Conservation (phyloP, 345 rosid species). For the Camelina neglecta region DNA sequence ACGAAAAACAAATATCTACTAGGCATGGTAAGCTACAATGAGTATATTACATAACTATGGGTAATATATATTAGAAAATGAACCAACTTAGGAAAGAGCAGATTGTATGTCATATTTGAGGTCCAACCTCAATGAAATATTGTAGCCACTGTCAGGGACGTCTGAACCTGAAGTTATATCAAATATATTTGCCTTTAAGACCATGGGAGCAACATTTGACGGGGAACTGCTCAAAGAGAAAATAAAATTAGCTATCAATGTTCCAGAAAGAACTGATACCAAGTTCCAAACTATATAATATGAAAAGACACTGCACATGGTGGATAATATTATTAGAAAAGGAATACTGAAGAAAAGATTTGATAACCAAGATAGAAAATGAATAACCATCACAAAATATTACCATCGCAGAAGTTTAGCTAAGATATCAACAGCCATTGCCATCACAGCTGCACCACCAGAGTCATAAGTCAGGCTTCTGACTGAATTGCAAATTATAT, state of each 20-base stretch:
- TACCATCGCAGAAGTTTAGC: slow-evolving; percentile 83
- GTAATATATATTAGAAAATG: slow-evolving; percentile 24
- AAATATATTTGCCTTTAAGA: slow-evolving; percentile 66
- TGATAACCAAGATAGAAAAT: slow-evolving; percentile 20
- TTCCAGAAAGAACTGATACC: slow-evolving; percentile 23
- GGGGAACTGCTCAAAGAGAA: slow-evolving; percentile 64
- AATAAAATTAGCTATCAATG: slow-evolving; percentile 13
- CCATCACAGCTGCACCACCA: slow-evolving; percentile 64
- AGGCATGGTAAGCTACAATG: slow-evolving; percentile 12
- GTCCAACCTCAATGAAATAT: slow-evolving; percentile 65
- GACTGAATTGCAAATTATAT: slow-evolving; percentile 67
- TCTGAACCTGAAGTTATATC: slow-evolving; percentile 60
- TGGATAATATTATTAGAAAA: slow-evolving; percentile 5
- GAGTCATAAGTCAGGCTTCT: slow-evolving; percentile 64
- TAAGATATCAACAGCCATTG: slow-evolving; percentile 73
- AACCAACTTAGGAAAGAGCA: slow-evolving; percentile 16
- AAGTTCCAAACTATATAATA: slow-evolving; percentile 24
- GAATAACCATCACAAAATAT: slow-evolving; percentile 29
- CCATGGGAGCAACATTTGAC: slow-evolving; percentile 63
- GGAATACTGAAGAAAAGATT: neutral
- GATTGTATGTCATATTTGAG: slow-evolving; percentile 26
- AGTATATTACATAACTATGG: slow-evolving; percentile 5
- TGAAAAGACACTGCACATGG: slow-evolving; percentile 16
- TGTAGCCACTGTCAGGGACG: slow-evolving; percentile 50
- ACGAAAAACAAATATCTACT: neutral